Evolutionary conservation across 2,329 filamentous ascomycete species (phyloP), one percentile per base, ranked within the genome.

Genomic region (Colletotrichum spinosum): DNA sequence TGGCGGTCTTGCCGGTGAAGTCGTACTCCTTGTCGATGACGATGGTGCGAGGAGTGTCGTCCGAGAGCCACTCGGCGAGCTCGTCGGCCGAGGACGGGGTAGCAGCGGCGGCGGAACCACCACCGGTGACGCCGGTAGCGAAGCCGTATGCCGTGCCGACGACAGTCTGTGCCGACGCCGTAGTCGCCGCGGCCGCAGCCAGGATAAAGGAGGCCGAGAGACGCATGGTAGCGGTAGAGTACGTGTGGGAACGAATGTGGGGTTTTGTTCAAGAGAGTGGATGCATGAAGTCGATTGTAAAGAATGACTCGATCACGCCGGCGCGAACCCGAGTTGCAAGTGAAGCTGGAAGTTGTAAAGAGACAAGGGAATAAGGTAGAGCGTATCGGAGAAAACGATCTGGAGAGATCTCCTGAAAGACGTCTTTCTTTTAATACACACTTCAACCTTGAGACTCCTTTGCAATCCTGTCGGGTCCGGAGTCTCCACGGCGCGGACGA

Each of bases 21-120:
- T 86, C 82, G 72, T 84, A 83, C 49, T 79, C 80, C 71, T 86
- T 84, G 72, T 82, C 80, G 38, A 90, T 78, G 57, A 89, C 79
- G 69, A 90, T 89, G 67, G 85, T 83, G 35, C 86, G 83, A 13
- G 87, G 25, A 10, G 53, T 55, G 41, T 34, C 46, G 34, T 55
- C 53, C 5, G 53, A 46, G 33, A 46, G 53, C 41, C 53, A 55
- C 2, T 64, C 54, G 8, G 75, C 69, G 64, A 86, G 80, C 15
- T 48, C 53, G 8, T 46, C 25, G 13, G 38, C 9, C 9, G 38
- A 41, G 35, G 41, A 57, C 17, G 60, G 60, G n/a, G 56, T 49
- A 0, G 60, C 54, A 33, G 60, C 46, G 15, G 49, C 15, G 0
- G 54, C 60, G 11, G 60, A 63, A 7, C 60, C 54, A 35, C 60